Evolutionary conservation across 805 yeast species (phyloP).

Genomic region (Pichia phayaonensis): DNA sequence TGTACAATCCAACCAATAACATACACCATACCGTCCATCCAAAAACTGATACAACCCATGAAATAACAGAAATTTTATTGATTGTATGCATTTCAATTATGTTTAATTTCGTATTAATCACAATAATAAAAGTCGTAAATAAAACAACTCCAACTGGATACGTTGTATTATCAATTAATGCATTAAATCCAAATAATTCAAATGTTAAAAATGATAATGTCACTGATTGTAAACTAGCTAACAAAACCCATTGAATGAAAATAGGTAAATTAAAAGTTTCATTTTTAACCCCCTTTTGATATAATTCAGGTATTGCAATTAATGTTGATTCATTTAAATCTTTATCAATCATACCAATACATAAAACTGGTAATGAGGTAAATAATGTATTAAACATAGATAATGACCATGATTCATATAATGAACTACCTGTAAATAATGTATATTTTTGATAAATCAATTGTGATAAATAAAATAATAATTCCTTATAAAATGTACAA

Average conservation of each 20-base stretch:
- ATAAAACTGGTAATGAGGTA: conserved; percentile 85
- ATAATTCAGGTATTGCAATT: conserved; percentile 86
- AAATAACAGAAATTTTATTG: conserved; percentile 58
- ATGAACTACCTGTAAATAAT: conserved; percentile 84
- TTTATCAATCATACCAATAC: conserved; percentile 92
- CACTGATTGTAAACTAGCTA: conserved; percentile 68
- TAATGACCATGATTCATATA: conserved; percentile 93
- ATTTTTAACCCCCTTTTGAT: conserved; percentile 65
- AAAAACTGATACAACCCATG: conserved; percentile 61
- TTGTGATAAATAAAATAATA: conserved; percentile 84
- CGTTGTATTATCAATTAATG: conserved; percentile 64
- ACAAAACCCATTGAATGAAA: conserved; percentile 69
- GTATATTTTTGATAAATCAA: conserved; percentile 80
- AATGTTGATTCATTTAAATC: conserved; percentile 85
- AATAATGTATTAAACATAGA: conserved; percentile 96
- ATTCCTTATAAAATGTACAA: conserved; percentile 91
- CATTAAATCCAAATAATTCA: conserved; percentile 62
- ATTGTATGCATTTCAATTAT: conserved; percentile 74
- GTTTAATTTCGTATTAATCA: conserved; percentile 73
- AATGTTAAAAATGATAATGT: conserved; percentile 60
- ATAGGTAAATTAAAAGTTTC: conserved; percentile 64
- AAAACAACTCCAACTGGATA: conserved; percentile 76
- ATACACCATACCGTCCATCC: conserved; percentile 88
- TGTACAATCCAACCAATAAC: conserved; percentile 63
- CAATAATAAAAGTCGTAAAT: conserved; percentile 62